A percentile compares a stretch with the other conserved stretches of the same genome.
Evolutionary conservation across 2,329 filamentous ascomycete genomes (phyloP).

Genomic region (Ambrosiella xylebori): DNA sequence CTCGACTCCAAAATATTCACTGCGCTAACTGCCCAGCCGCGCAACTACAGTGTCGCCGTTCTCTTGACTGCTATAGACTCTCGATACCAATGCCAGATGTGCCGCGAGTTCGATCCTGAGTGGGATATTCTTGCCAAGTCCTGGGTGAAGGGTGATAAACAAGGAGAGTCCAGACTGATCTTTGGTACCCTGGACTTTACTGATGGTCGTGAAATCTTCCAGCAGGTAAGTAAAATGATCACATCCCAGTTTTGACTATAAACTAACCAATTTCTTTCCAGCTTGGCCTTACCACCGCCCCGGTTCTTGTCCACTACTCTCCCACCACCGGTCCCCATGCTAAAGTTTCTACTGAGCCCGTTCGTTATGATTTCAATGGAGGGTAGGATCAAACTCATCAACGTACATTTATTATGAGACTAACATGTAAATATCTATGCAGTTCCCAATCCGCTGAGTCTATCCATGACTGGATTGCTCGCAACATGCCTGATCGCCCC

Average conservation of each 20-base stretch:
- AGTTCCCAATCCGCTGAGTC: conserved; percentile 62
- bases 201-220: conserved; percentile 68
- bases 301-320: conserved; percentile 72
- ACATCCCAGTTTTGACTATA: not conserved
- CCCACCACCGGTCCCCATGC: conserved; percentile 66
- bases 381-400: conserved; percentile 37
- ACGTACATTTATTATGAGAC: not conserved
- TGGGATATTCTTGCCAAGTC: conserved; percentile 76
- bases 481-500: conserved; percentile 60
- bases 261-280: conserved; percentile 22
- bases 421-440: conserved; percentile 2
- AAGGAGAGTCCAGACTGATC: conserved; percentile 52
- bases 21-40: conserved; percentile 55
- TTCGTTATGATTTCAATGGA: conserved; percentile 68
- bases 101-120: conserved; percentile 82
- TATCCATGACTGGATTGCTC: conserved; percentile 60
- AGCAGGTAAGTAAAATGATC: conserved; percentile 44
- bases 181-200: conserved; percentile 78
- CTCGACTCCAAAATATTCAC: conserved; percentile 62
- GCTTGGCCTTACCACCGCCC: conserved; percentile 88
- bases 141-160: conserved; percentile 74
- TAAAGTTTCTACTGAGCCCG: conserved; percentile 46
- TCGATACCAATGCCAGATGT: conserved; percentile 71
- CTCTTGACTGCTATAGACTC: conserved; percentile 74
- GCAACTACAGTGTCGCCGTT: conserved; percentile 70